phyloP scores from a whole-genome alignment of 2,329 filamentous ascomycete species.

The Scorias spongiosa region DNA sequence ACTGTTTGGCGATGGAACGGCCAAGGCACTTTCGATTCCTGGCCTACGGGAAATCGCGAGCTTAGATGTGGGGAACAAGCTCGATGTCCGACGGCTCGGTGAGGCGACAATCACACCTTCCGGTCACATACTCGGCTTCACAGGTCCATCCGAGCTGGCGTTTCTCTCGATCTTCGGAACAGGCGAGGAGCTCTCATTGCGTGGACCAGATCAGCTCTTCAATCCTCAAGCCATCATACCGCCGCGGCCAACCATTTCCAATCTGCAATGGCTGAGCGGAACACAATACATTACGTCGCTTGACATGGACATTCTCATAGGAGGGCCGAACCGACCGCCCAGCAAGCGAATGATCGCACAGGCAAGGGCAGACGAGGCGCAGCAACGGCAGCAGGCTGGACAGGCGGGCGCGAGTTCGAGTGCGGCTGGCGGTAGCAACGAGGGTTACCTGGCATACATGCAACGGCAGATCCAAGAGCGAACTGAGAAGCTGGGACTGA shows the following conservation, averaged over 20 bases:
- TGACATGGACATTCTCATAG: constrained; percentile 82
- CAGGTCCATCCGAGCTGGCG: constrained; percentile 70
- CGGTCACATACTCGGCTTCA: constrained; percentile 78
- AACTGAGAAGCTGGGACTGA: constrained; percentile 70
- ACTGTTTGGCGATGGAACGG: constrained; percentile 68
- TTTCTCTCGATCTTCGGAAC: constrained; percentile 75
- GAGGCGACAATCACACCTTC: constrained; percentile 58
- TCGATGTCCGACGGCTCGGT: constrained; percentile 59
- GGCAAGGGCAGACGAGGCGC: constrained; percentile 56
- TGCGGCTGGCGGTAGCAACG: constrained; percentile 30
- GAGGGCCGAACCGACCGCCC: constrained; percentile 72
- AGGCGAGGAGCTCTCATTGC: constrained; percentile 40
- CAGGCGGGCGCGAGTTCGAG: constrained; percentile 11
- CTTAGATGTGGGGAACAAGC: constrained; percentile 44
- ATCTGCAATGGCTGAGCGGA: constrained; percentile 89
- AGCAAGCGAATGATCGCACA: constrained; percentile 80
- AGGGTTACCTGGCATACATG: constrained; percentile 62
- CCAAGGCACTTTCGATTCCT: constrained; percentile 74
- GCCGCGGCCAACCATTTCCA: constrained; percentile 80
- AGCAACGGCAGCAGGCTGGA: constrained; percentile 27
- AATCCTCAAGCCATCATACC: constrained; percentile 63
- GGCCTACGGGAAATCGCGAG: constrained; percentile 69
- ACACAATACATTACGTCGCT: constrained; percentile 78
- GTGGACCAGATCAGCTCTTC: constrained; percentile 54
- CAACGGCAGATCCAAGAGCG: constrained; percentile 76